Conservation (phyloP, 345 rosid species). For the Camelina sativa region DNA sequence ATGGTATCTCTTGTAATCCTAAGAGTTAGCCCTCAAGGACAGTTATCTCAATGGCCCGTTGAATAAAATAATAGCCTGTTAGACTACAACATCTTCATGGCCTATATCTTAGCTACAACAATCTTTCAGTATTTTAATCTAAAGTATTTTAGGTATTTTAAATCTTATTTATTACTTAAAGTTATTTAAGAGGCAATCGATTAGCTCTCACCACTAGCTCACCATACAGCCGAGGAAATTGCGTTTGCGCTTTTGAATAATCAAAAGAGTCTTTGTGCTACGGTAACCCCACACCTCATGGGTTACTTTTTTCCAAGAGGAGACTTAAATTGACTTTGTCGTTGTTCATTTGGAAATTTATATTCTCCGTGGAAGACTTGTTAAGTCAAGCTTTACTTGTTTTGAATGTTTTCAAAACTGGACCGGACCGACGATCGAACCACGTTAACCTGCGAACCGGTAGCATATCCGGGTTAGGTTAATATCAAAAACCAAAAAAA, state of each 20-base stretch:
- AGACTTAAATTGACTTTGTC: background rate
- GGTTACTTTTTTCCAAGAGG: no score
- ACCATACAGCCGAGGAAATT: no score
- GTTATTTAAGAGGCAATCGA: no score
- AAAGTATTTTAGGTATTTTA: no score
- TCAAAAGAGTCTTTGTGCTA: background rate
- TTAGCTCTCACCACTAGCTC: background rate
- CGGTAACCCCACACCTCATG: no score
- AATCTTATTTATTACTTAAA: no score
- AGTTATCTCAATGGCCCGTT: conserved; percentile 24
- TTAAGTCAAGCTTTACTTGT: no score
- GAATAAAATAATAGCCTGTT: conserved; percentile 10
- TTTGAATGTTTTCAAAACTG: no score
- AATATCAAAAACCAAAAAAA: no score
- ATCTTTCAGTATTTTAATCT: conserved; percentile 21
- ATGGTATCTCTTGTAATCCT: conserved; percentile 32
- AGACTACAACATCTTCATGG: conserved; percentile 3
- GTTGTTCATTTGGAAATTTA: background rate
- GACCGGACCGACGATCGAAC: no score
- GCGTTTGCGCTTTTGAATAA: background rate
- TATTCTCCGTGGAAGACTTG: background rate
- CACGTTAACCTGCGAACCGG: no score
- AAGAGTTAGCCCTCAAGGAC: background rate
- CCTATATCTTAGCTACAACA: conserved; percentile 4
- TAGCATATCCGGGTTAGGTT: no score